Evolutionary conservation across 768 basidiomycete species (phyloP).

Genomic region (Termitomyces sp.): DNA sequence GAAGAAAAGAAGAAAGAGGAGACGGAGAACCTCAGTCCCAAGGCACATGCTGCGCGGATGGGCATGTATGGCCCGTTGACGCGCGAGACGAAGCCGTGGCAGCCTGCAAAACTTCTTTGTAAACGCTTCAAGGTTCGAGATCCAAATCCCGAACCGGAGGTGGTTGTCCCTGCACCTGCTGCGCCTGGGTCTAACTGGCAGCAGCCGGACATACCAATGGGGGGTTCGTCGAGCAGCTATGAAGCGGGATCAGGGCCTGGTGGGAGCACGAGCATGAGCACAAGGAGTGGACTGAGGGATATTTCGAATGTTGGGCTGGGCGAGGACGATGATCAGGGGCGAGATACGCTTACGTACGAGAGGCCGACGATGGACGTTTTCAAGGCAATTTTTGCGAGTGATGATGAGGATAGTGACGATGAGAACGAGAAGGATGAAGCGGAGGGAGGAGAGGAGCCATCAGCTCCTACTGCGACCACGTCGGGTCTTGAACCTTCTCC

Average conservation of each 20-base stretch:
- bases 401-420: conserved; percentile 82
- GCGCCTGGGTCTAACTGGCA: conserved; percentile 17
- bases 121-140: conserved; percentile 93
- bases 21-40: conserved; percentile 67
- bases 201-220: conserved; percentile 9
- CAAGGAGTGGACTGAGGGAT: conserved; percentile 42
- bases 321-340: conserved; percentile 87
- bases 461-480: conserved; percentile 10
- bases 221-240: neutral
- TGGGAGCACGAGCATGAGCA: conserved; percentile 2
- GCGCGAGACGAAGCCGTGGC: conserved; percentile 69
- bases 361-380: conserved; percentile 90
- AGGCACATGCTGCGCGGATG: conserved; percentile 73
- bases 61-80: conserved; percentile 93
- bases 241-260: conserved; percentile 13
- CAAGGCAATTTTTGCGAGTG: conserved; percentile 97
- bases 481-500: conserved; percentile 10
- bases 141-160: conserved; percentile 60
- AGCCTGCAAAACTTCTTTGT: conserved; percentile 82
- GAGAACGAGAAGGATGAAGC: conserved; percentile 41
- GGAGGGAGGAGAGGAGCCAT: conserved; percentile 20
- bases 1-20: conserved; percentile 36
- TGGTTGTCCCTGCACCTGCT: conserved; percentile 26
- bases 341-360: conserved; percentile 84
- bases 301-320: conserved; percentile 85